Conservation (phyloP, 371 early-diverging fungal genomes). For the Actinomucor elegans region DNA sequence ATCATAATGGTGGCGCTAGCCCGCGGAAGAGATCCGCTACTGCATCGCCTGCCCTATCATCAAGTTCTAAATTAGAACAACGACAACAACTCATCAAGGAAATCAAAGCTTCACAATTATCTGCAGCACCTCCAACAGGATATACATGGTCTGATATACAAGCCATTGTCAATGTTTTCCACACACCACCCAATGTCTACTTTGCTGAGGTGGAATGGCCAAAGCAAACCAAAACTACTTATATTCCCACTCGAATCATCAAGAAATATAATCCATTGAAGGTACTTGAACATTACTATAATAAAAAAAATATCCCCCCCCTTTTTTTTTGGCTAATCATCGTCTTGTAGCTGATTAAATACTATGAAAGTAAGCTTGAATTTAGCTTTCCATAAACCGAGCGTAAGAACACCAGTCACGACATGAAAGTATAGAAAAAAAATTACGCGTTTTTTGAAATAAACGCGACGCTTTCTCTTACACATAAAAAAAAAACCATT, state of each 20-base stretch:
- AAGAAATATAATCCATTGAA: conserved; percentile 7
- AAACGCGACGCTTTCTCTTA: background rate
- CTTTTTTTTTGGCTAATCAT: too few relatives aligned
- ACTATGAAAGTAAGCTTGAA: conserved; percentile 6
- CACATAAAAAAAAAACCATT: background rate
- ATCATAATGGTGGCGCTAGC: background rate
- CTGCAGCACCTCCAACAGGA: conserved; percentile 13
- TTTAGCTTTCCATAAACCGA: too few relatives aligned
- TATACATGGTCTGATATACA: conserved; percentile 17
- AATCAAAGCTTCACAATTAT: conserved; percentile 1
- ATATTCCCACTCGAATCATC: conserved; percentile 17
- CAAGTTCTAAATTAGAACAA: background rate
- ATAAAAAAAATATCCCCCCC: background rate
- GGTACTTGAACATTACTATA: background rate
- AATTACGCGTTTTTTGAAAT: background rate
- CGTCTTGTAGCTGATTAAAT: conserved; percentile 12
- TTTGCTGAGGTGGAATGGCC: conserved; percentile 25
- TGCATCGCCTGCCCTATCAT: background rate
- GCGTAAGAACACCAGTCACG: background rate
- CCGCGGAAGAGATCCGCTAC: background rate
- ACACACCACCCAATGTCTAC: background rate
- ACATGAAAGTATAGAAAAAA: too few relatives aligned
- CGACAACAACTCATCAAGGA: background rate
- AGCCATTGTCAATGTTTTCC: conserved; percentile 11
- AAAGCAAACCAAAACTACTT: background rate